These are phyloP conservation scores for Trametes sp. DNA, from an alignment of 1,284 basidiomycete species.

Conservation along the genomic window DNA sequence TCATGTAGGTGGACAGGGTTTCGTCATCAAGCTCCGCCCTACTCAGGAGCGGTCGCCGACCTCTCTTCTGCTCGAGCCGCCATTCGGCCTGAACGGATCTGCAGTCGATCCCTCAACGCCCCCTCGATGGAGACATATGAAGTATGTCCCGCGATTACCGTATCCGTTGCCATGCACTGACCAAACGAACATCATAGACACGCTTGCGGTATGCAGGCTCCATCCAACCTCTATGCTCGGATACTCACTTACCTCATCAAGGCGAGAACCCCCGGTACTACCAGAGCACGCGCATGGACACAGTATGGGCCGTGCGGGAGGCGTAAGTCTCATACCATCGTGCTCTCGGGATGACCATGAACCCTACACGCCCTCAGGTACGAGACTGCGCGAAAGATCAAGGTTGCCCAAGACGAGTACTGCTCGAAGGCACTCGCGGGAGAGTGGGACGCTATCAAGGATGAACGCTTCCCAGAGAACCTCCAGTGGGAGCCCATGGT, in stretches of 20 bases:
- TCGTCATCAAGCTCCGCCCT: constrained; percentile 58
- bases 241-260: constrained; percentile 23
- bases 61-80: constrained; percentile 56
- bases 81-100: constrained; percentile 47
- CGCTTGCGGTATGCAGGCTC: constrained; percentile 44
- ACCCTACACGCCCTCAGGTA: constrained; percentile 52
- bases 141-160: constrained; percentile 37
- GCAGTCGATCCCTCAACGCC: constrained; percentile 36
- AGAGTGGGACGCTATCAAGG: constrained; percentile 62
- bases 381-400: constrained; percentile 72
- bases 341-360: not conserved
- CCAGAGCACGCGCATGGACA: constrained; percentile 52
- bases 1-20: constrained; percentile 52
- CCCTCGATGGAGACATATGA: constrained; percentile 55
- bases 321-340: constrained; percentile 33
- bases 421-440: constrained; percentile 62
- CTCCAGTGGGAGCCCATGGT: constrained; percentile 85
- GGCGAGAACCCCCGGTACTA: constrained; percentile 39
- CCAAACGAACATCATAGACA: constrained; percentile 37
- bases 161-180: not conserved
- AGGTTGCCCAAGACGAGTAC: constrained; percentile 75
- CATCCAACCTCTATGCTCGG: not conserved
- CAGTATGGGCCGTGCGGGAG: constrained; percentile 51
- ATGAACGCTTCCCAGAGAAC: constrained; percentile 70
- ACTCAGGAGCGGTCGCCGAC: constrained; percentile 53